Percentiles rank a stretch among this genome's conserved stretches.
Conservation (phyloP, 2,329 filamentous ascomycete species). For the Shiraia sp. region DNA sequence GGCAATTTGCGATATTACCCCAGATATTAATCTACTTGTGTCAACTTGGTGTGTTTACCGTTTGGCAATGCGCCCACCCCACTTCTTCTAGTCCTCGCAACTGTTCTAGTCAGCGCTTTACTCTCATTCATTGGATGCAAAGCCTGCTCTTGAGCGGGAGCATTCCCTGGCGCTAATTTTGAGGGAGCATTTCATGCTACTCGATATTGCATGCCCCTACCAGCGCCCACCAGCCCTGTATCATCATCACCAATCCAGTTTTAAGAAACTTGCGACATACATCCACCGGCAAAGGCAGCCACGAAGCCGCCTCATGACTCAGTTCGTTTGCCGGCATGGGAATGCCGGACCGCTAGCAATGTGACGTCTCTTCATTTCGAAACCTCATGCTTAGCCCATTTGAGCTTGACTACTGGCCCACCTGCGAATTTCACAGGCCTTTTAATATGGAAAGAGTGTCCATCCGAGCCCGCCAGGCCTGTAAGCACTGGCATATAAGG, state of each 20-base stretch:
- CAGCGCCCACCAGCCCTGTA: slow-evolving; percentile 12
- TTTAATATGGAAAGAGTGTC: slow-evolving; percentile 26
- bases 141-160: neutral
- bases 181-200: slow-evolving; percentile 14
- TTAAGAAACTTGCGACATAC: slow-evolving; percentile 20
- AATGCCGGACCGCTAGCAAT: slow-evolving; percentile 11
- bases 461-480: slow-evolving; percentile 3
- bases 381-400: slow-evolving; percentile 28
- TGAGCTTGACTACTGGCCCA: slow-evolving; percentile 16
- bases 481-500: slow-evolving; percentile 26
- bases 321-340: slow-evolving; percentile 23
- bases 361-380: slow-evolving; percentile 33
- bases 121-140: slow-evolving; percentile 6
- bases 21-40: slow-evolving; percentile 42
- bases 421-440: slow-evolving; percentile 16
- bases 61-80: slow-evolving; percentile 17
- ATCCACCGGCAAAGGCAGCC: slow-evolving; percentile 23
- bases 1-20: slow-evolving; percentile 32
- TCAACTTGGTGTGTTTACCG: slow-evolving; percentile 25
- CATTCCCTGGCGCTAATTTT: too few species aligned
- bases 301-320: slow-evolving; percentile 20
- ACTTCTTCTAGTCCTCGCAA: neutral
- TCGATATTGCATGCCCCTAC: slow-evolving; percentile 31
- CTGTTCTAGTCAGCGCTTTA: neutral
- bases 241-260: slow-evolving; percentile 22